Evolutionary conservation across 108 stramenopile species (phyloP).

Genomic region (Schizochytrium sp.): DNA sequence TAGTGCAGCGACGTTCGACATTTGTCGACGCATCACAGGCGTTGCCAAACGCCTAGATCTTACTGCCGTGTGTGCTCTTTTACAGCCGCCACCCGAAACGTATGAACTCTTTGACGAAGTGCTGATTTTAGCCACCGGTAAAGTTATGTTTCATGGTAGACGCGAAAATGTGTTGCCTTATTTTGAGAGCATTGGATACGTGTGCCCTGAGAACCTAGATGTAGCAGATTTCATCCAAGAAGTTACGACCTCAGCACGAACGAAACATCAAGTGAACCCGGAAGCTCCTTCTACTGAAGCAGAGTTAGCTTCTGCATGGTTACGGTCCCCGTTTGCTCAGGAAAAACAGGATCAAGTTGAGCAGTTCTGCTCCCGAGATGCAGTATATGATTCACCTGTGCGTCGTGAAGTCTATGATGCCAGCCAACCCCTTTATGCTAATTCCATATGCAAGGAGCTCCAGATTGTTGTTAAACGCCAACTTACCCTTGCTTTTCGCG

Average conservation of each 20-base stretch:
- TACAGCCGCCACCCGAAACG: slow-evolving; percentile 54
- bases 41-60: not conserved
- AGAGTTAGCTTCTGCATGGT: not conserved
- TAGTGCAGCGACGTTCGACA: slow-evolving; percentile 54
- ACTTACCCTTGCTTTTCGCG: slow-evolving; percentile 10
- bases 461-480: slow-evolving; percentile 18
- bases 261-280: not conserved
- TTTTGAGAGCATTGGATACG: slow-evolving; percentile 80
- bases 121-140: slow-evolving; percentile 9
- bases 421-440: slow-evolving; percentile 68
- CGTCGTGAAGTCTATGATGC: slow-evolving; percentile 7
- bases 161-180: slow-evolving; percentile 66
- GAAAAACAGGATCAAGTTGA: not conserved
- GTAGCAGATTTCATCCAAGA: slow-evolving; percentile 81
- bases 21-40: slow-evolving; percentile 54
- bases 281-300: not conserved
- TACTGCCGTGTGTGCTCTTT: slow-evolving; percentile 4
- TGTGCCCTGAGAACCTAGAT: slow-evolving; percentile 82
- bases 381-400: not conserved
- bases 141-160: slow-evolving; percentile 6
- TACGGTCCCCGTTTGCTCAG: not conserved
- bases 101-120: slow-evolving; percentile 37
- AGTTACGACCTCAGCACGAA: slow-evolving; percentile 58
- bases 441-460: not conserved
- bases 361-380: not conserved